A percentile compares a stretch with the other conserved stretches of the same genome.
These are phyloP conservation scores for Penicillium sclerotiorum DNA, from an alignment of 2,329 filamentous ascomycete species.

Conservation along the genomic window DNA sequence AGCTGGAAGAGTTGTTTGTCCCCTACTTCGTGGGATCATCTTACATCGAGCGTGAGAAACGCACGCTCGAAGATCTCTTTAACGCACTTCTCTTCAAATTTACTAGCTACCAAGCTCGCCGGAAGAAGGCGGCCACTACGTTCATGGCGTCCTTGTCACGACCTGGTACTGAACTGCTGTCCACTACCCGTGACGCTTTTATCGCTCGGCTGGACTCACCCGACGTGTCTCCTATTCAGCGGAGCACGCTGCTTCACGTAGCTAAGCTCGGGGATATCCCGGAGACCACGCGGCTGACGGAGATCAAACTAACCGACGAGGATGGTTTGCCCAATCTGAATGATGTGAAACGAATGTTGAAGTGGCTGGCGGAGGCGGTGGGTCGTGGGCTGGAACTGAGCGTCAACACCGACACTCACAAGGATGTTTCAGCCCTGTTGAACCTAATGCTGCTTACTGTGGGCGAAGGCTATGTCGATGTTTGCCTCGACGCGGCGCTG, in stretches of 20 bases:
- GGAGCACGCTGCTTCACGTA: slow-evolving; percentile 84
- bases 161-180: slow-evolving; percentile 83
- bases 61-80: slow-evolving; percentile 76
- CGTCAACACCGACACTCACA: slow-evolving; percentile 83
- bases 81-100: slow-evolving; percentile 95
- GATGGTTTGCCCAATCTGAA: slow-evolving; percentile 80
- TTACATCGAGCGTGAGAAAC: slow-evolving; percentile 67
- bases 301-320: slow-evolving; percentile 87
- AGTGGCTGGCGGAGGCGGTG: slow-evolving; percentile 94
- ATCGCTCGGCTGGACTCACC: slow-evolving; percentile 85
- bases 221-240: slow-evolving; percentile 84
- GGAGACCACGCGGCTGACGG: slow-evolving; percentile 70
- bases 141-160: slow-evolving; percentile 93
- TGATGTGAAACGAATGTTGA: slow-evolving; percentile 97
- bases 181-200: slow-evolving; percentile 87
- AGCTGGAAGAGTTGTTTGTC: slow-evolving; percentile 67
- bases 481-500: slow-evolving; percentile 67
- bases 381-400: slow-evolving; percentile 89
- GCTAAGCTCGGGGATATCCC: slow-evolving; percentile 74
- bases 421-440: slow-evolving; percentile 84
- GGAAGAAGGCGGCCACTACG: slow-evolving; percentile 85
- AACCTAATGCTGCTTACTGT: slow-evolving; percentile 82
- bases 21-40: slow-evolving; percentile 67
- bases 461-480: slow-evolving; percentile 77
- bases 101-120: slow-evolving; percentile 78